Percentiles rank a stretch among this genome's conserved stretches.
Evolutionary conservation across 2,329 filamentous ascomycete genomes (phyloP).

Genomic region (Colletotrichum limetticola): DNA sequence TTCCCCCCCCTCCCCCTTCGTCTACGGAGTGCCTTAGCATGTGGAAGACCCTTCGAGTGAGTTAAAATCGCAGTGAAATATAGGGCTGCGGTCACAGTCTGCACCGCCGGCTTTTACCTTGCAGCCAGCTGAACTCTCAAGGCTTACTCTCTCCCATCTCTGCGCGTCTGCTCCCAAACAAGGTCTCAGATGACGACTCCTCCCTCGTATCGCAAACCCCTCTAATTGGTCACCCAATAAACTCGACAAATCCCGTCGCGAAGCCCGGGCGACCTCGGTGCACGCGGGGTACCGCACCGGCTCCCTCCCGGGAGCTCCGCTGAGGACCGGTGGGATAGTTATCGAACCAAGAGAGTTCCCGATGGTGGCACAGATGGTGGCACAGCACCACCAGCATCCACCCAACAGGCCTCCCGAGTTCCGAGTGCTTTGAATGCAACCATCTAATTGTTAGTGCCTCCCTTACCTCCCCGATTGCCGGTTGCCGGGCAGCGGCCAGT

Average conservation of each 20-base stretch:
- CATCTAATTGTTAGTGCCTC: neutral
- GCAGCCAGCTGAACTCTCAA: neutral
- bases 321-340: neutral
- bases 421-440: neutral
- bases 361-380: slow-evolving; percentile 19
- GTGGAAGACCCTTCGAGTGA: neutral
- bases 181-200: slow-evolving; percentile 8
- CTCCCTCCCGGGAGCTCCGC: neutral
- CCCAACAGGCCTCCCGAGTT: neutral
- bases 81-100: neutral
- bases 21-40: too few species aligned
- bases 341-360: neutral
- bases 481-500: slow-evolving; percentile 20
- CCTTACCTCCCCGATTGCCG: neutral
- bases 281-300: neutral
- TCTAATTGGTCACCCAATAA: neutral
- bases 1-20: too few species aligned
- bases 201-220: neutral
- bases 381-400: neutral
- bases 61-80: neutral
- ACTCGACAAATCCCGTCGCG: neutral
- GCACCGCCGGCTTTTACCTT: neutral
- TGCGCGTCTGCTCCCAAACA: too few species aligned
- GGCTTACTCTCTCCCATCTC: too few species aligned
- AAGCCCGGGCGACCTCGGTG: neutral